These are phyloP conservation scores for Mucuna pruriens DNA, from an alignment of 306 rosid species.

Conservation along the genomic window DNA sequence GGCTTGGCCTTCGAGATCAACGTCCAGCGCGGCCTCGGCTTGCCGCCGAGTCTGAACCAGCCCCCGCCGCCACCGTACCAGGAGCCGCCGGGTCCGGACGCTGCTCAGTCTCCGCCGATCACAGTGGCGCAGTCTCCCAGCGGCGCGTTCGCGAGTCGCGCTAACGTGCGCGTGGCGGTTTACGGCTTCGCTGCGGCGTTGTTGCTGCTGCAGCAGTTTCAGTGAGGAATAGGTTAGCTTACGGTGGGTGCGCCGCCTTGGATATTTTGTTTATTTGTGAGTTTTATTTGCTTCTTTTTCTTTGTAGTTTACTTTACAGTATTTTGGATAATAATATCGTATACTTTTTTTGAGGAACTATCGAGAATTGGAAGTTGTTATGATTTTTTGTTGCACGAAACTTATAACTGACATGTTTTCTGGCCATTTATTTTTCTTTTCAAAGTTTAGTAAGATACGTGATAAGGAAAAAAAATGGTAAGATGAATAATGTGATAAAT, in stretches of 20 bases:
- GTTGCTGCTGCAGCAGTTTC: constrained; percentile 10
- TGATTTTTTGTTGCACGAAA: not conserved
- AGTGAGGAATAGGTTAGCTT: not conserved
- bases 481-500: no score
- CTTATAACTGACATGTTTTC: not conserved
- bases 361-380: not conserved
- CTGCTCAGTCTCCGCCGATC: constrained; percentile 52
- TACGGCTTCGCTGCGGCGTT: constrained; percentile 21
- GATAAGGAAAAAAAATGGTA: not conserved
- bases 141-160: constrained; percentile 34
- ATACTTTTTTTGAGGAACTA: not conserved
- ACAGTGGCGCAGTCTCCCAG: constrained; percentile 29
- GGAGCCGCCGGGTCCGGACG: constrained; percentile 60
- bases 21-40: constrained; percentile 70
- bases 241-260: not conserved
- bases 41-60: constrained; percentile 85
- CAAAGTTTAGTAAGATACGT: not conserved
- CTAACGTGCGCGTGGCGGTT: constrained; percentile 35
- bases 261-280: not conserved
- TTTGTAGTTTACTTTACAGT: not conserved
- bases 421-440: not conserved
- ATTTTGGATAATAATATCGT: not conserved
- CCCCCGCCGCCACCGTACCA: constrained; percentile 89
- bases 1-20: constrained; percentile 80
- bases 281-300: not conserved